Evolutionary conservation across 371 early-diverging fungal species (phyloP), one percentile per base, ranked within the genome.

Genomic region (Mortierella sp.): DNA sequence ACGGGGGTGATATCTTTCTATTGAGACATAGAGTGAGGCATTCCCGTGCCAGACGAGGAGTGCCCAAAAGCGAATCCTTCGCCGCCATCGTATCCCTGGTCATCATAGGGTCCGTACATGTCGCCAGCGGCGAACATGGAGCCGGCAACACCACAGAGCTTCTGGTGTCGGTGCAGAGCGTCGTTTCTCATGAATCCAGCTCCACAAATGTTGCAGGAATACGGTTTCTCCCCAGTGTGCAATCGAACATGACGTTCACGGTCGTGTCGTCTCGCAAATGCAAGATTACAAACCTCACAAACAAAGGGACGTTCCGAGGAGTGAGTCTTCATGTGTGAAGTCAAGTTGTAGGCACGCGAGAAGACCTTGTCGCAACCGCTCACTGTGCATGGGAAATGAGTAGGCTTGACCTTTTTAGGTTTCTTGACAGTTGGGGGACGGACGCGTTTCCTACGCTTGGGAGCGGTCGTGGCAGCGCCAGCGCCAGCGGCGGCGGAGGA

Each of bases 141-240:
- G 0, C 65, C 71, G 10, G 60, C 71, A 0, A 49, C 50, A 0
- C 63, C 63, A 22, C 76, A 76, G 13, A 64, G 9, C 37, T 87
- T 83, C 51, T 88, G 74, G 62, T 91, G 91, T 4, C 90, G 81
- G 55, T 84, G 81, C 8, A 92, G 72, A 9, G 93, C 93, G 63
- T 94, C 95, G 52, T 85, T 87, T 48, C 95, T 79, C 57, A 92
- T 88, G 81, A 94, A 93, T 0, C 85, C 71, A 52, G 88, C 91
- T 17, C 78, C 67, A 56, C 95, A 94, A 45, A 79, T 61, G 9
- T 67, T 55, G 53, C 91, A 91, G 2, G 66, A 54, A 59, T 82
- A 87, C 8, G 89, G 86, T 64, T 86, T 89, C 52, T 85, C 71
- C 16, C 89, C 90, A 57, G 78, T 79, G 48, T 90, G 90, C 17